phyloP scores from a whole-genome alignment of 305 asterid species.

The Euphrasia arctica region DNA sequence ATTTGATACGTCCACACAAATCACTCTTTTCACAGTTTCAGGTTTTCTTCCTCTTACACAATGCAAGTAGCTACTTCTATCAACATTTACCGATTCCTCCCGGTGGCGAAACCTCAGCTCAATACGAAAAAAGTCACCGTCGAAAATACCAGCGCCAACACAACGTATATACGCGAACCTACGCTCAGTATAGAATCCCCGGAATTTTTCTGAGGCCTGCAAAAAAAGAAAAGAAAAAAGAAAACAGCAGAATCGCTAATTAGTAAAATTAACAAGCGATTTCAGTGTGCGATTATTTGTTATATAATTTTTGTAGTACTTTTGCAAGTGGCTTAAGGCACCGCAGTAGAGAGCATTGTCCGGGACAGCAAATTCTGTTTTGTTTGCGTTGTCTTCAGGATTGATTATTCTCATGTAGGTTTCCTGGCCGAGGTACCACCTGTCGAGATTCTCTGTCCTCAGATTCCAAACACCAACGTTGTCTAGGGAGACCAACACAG shows the following conservation, averaged over 20 bases:
- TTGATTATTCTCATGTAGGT: constrained; percentile 81
- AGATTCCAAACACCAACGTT: constrained; percentile 95
- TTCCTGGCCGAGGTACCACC: constrained; percentile 97
- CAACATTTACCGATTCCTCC: constrained; percentile 12
- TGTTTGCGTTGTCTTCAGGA: constrained; percentile 68
- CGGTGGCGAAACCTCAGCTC: constrained; percentile 12
- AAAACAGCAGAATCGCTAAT: neutral
- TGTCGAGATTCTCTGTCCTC: constrained; percentile 83
- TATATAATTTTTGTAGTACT: constrained; percentile 31
- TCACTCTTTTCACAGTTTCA: constrained; percentile 10
- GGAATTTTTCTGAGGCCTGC: constrained; percentile 66
- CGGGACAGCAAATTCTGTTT: constrained; percentile 74
- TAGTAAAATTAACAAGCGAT: neutral
- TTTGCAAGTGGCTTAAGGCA: constrained; percentile 59
- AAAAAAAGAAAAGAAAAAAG: constrained; percentile 4
- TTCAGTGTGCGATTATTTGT: too few species aligned
- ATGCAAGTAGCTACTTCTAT: constrained; percentile 18
- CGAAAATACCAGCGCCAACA: constrained; percentile 30
- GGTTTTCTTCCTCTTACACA: constrained; percentile 22
- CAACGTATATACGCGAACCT: constrained; percentile 29
- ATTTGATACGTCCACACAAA: neutral
- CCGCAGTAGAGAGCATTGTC: constrained; percentile 88
- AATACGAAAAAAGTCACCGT: constrained; percentile 22
- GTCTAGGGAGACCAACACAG: constrained; percentile 65
- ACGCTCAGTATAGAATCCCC: constrained; percentile 35